phyloP scores from a whole-genome alignment of 78 protist genomes.

The Dictyostelium intermedium region DNA sequence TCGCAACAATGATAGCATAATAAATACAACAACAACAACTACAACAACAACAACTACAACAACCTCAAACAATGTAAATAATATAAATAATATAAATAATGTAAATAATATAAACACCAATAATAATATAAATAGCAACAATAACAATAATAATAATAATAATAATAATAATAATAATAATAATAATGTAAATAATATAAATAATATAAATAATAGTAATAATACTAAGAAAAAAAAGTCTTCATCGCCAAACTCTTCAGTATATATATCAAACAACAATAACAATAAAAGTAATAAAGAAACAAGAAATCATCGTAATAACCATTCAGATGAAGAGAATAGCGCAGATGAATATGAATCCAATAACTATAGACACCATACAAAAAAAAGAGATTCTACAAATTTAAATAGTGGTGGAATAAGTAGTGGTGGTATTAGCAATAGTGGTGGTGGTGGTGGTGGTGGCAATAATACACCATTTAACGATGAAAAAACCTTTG shows the following conservation, averaged over 20 bases:
- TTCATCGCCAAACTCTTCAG: constrained; percentile 1
- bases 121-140: neutral
- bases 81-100: neutral
- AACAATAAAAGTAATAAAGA: constrained; percentile 23
- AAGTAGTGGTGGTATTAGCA: neutral
- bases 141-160: neutral
- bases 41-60: constrained; percentile 18
- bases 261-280: neutral
- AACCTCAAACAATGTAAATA: neutral
- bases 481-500: constrained; percentile 55
- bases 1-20: neutral
- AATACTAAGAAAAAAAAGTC: neutral
- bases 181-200: neutral
- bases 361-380: neutral
- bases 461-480: neutral
- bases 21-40: neutral
- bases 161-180: neutral
- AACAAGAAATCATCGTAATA: neutral
- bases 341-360: constrained; percentile 76
- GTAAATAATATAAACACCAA: neutral
- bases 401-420: neutral
- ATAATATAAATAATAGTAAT: constrained; percentile 9
- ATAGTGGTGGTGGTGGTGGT: neutral
- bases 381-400: neutral
- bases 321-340: constrained; percentile 62